These are phyloP conservation scores for Talaromyces sp. DNA, from an alignment of 2,329 filamentous ascomycete genomes.

Conservation along the genomic window DNA sequence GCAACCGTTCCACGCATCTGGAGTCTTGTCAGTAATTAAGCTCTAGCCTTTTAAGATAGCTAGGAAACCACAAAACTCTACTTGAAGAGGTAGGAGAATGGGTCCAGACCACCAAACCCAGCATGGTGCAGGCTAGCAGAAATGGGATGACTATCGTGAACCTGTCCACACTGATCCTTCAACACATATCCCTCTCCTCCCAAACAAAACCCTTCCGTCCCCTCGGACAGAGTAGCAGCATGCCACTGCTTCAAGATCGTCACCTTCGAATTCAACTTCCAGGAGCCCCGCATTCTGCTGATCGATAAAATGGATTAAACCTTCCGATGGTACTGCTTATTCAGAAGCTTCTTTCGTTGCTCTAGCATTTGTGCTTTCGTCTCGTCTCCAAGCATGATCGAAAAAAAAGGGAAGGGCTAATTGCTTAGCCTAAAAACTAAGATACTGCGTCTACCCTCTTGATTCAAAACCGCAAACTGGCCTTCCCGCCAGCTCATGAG, in stretches of 20 bases:
- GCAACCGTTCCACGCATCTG: constrained; percentile 80
- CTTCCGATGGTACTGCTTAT: constrained; percentile 24
- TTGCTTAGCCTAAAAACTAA: constrained; percentile 82
- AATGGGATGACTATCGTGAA: constrained; percentile 18
- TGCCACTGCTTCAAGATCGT: not conserved
- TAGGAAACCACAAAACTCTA: constrained; percentile 58
- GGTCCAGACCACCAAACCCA: constrained; percentile 18
- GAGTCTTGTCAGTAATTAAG: constrained; percentile 89
- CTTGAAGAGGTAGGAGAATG: too few relatives aligned
- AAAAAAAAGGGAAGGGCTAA: constrained; percentile 71
- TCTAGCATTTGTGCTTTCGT: constrained; percentile 17
- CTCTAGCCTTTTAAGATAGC: constrained; percentile 93
- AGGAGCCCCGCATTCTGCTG: not conserved
- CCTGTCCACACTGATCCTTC: constrained; percentile 4
- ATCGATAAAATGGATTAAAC: constrained; percentile 14
- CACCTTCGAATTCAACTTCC: not conserved
- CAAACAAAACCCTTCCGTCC: constrained; percentile 8
- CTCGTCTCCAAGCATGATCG: constrained; percentile 10
- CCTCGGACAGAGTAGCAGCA: constrained; percentile 6
- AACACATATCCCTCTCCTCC: constrained; percentile 5
- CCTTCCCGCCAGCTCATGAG: not conserved
- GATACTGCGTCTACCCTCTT: not conserved
- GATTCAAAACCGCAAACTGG: not conserved
- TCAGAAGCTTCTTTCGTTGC: constrained; percentile 22
- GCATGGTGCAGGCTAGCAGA: constrained; percentile 27